These are phyloP conservation scores for Hypoxylon lienhwacheense DNA, from an alignment of 495 filamentous ascomycete species.

Conservation along the genomic window DNA sequence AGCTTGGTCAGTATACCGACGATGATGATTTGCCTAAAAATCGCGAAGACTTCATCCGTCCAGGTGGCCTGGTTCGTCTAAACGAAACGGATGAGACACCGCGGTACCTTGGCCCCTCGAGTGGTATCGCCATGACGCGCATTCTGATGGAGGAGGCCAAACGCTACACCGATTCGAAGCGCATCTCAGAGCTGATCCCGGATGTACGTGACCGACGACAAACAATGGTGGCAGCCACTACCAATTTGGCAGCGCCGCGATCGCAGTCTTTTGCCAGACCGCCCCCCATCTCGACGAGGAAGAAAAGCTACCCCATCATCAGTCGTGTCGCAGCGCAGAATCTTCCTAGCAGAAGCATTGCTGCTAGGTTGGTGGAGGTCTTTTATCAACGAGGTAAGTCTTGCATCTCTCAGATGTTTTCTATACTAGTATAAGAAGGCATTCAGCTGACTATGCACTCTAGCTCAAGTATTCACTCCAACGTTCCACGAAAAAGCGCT, in stretches of 20 bases:
- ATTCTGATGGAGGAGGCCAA: constrained; percentile 95
- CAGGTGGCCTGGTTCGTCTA: constrained; percentile 78
- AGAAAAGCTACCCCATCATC: constrained; percentile 71
- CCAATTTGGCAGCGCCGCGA: constrained; percentile 21
- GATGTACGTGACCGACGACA: constrained; percentile 51
- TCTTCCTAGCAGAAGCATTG: constrained; percentile 66
- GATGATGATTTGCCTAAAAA: constrained; percentile 67
- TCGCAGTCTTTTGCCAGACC: constrained; percentile 48
- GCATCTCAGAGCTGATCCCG: constrained; percentile 85
- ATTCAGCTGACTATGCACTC: constrained; percentile 17
- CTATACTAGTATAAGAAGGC: not conserved
- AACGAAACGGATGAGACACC: constrained; percentile 77
- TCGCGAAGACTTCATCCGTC: constrained; percentile 78
- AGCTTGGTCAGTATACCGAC: constrained; percentile 63
- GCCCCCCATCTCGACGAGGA: constrained; percentile 39
- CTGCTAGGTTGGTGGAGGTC: constrained; percentile 72
- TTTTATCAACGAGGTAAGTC: constrained; percentile 78
- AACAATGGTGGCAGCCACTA: constrained; percentile 14
- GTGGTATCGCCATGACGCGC: constrained; percentile 90
- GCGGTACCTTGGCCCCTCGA: constrained; percentile 86
- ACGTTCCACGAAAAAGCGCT: constrained; percentile 82
- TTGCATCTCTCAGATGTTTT: not conserved
- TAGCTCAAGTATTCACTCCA: constrained; percentile 84
- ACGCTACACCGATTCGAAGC: constrained; percentile 77
- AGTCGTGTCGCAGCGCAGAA: constrained; percentile 70